These are phyloP conservation scores for Saccharomyces hybrid DNA, from an alignment of 1,139 yeast species.

Conservation along the genomic window DNA sequence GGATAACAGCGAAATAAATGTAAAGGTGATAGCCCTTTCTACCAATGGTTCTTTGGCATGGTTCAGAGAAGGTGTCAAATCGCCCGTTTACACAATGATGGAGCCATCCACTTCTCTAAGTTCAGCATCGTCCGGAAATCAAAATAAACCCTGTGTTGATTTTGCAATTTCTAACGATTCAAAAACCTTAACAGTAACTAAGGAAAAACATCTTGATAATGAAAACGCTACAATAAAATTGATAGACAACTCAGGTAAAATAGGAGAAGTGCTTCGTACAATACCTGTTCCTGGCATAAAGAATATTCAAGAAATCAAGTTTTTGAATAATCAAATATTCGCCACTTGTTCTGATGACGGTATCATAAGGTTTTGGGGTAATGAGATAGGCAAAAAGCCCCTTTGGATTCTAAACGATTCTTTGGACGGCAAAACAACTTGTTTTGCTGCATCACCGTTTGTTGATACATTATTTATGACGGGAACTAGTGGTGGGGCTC, in stretches of 20 bases:
- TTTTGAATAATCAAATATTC: conserved; percentile 21
- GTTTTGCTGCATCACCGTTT: conserved; percentile 20
- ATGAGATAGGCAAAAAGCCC: conserved; percentile 18
- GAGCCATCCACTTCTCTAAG: not conserved
- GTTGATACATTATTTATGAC: conserved; percentile 25
- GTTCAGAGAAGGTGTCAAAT: conserved; percentile 23
- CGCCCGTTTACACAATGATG: conserved; percentile 14
- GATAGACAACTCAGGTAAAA: conserved; percentile 19
- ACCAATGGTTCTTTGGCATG: conserved; percentile 27
- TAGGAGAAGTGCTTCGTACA: conserved; percentile 20
- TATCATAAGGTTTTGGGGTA: conserved; percentile 24
- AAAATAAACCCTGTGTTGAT: conserved; percentile 2
- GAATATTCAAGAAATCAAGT: conserved; percentile 18
- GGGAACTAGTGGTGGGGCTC: conserved; percentile 25
- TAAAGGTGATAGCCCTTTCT: conserved; percentile 20
- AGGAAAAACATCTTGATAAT: conserved; percentile 5
- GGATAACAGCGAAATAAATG: conserved; percentile 11
- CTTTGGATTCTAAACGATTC: conserved; percentile 15
- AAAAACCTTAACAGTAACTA: not conserved
- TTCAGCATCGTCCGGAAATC: not conserved
- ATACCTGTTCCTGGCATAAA: conserved; percentile 13
- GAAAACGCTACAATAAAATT: conserved; percentile 18
- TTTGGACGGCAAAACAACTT: conserved; percentile 16
- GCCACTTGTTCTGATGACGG: conserved; percentile 24
- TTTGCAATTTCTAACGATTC: conserved; percentile 1